Percentiles rank a stretch among this genome's conserved stretches.
phyloP scores from a whole-genome alignment of 331 rosid genomes.

The Acacia concinna region DNA sequence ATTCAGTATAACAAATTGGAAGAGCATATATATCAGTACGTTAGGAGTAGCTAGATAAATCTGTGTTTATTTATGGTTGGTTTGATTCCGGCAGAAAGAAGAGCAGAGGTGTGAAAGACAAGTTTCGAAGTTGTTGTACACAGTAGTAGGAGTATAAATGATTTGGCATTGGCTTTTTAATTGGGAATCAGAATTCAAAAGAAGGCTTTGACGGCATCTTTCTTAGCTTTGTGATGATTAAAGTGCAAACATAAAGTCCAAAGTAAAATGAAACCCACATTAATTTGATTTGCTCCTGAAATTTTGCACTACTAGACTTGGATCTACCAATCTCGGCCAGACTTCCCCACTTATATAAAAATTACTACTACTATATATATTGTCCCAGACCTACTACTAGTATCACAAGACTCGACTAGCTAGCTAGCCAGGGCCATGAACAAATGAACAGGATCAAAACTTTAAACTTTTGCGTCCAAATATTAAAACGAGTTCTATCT shows the following conservation, averaged over 20 bases:
- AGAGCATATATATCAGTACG: background rate
- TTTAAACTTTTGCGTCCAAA: background rate
- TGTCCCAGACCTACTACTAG: background rate
- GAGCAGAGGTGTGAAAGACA: background rate
- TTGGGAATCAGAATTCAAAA: background rate
- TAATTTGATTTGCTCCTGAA: background rate
- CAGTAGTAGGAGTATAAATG: background rate
- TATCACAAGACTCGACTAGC: background rate
- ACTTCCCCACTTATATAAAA: background rate
- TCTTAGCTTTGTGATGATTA: constrained; percentile 8
- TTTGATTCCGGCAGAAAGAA: background rate
- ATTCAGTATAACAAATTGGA: background rate
- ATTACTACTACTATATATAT: background rate
- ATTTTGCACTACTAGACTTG: background rate
- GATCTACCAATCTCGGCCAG: background rate
- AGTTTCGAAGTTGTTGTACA: background rate
- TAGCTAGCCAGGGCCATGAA: background rate
- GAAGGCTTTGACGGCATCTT: background rate
- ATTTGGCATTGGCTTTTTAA: background rate
- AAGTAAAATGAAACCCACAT: background rate
- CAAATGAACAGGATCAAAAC: background rate
- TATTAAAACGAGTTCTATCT: background rate
- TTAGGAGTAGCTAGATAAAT: background rate
- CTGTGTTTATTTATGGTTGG: background rate
- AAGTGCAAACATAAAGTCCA: constrained; percentile 21